phyloP scores from a whole-genome alignment of 2,329 filamentous ascomycete species.

The Talaromyces sp. region DNA sequence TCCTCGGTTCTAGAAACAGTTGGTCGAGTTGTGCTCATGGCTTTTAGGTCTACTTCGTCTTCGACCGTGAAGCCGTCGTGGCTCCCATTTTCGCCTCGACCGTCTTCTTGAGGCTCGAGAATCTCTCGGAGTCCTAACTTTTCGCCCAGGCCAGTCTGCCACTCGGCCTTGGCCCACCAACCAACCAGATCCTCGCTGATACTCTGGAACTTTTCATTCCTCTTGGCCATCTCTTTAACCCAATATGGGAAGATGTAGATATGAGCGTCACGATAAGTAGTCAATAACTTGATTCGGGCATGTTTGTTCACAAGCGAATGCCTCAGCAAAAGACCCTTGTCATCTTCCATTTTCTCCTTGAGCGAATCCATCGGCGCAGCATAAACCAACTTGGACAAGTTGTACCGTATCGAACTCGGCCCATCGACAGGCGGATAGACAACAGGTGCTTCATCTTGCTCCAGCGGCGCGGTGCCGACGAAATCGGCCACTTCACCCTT shows the following conservation, averaged over 20 bases:
- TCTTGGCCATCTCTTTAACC: slow-evolving; percentile 77
- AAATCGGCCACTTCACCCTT: slow-evolving; percentile 95
- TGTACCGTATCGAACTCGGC: slow-evolving; percentile 59
- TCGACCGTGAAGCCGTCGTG: slow-evolving; percentile 41
- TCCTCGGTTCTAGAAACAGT: slow-evolving; percentile 16
- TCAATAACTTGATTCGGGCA: slow-evolving; percentile 73
- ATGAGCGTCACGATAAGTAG: slow-evolving; percentile 82
- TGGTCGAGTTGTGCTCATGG: slow-evolving; percentile 51
- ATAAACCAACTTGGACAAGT: slow-evolving; percentile 75
- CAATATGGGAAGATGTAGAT: slow-evolving; percentile 92
- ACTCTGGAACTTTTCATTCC: slow-evolving; percentile 78
- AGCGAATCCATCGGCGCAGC: slow-evolving; percentile 85
- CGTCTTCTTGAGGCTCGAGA: slow-evolving; percentile 42
- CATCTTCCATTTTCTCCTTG: slow-evolving; percentile 74
- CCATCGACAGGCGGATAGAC: slow-evolving; percentile 50
- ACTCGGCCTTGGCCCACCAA: slow-evolving; percentile 92
- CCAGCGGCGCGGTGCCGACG: slow-evolving; percentile 69
- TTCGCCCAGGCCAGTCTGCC: slow-evolving; percentile 75
- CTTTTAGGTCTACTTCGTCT: slow-evolving; percentile 52
- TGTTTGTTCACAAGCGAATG: slow-evolving; percentile 72
- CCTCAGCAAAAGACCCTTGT: slow-evolving; percentile 63
- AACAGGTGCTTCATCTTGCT: slow-evolving; percentile 45
- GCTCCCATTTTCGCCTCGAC: slow-evolving; percentile 32
- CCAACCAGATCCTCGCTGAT: slow-evolving; percentile 88
- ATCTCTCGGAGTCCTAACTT: slow-evolving; percentile 71